phyloP scores from a whole-genome alignment of 2,329 filamentous ascomycete species.

The Fusarium luffae region DNA sequence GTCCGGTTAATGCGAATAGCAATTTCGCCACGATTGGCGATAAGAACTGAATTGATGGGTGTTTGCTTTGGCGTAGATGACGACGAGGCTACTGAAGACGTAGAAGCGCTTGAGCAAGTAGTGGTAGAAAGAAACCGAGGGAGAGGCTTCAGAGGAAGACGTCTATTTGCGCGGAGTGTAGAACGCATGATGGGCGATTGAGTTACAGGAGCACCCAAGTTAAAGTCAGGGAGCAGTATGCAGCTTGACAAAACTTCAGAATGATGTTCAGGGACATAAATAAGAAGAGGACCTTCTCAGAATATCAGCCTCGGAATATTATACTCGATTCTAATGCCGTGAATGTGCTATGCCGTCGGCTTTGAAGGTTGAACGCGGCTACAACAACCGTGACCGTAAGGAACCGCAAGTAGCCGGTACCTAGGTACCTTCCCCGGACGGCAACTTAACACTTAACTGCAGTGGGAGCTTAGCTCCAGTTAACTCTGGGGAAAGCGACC shows the following conservation, averaged over 20 bases:
- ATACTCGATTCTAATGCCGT: conserved; percentile 39
- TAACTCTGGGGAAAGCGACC: conserved; percentile 26
- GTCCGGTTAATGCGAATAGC: conserved; percentile 92
- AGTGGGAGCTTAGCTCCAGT: conserved; percentile 11
- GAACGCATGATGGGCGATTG: conserved; percentile 61
- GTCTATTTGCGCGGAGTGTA: conserved; percentile 61
- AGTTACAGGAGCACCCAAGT: conserved; percentile 26
- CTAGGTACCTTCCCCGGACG: conserved; percentile 42
- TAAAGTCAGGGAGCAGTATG: conserved; percentile 10
- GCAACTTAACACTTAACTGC: neutral
- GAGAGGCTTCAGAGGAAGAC: conserved; percentile 59
- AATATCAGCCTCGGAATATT: conserved; percentile 22
- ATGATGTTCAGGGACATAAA: conserved; percentile 17
- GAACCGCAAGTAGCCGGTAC: conserved; percentile 51
- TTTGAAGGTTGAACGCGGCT: conserved; percentile 36
- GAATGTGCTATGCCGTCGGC: conserved; percentile 45
- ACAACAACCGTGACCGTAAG: conserved; percentile 46
- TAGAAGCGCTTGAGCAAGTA: conserved; percentile 48
- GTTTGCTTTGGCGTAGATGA: conserved; percentile 51
- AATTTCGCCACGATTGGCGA: conserved; percentile 97
- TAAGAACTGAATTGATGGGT: conserved; percentile 82
- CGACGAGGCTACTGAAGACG: conserved; percentile 49
- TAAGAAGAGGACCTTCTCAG: conserved; percentile 14
- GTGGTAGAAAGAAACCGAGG: conserved; percentile 54
- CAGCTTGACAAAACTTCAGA: conserved; percentile 22